Base-by-base conservation (phyloP, 768 basidiomycete species). In the Calocybe indica region DNA sequence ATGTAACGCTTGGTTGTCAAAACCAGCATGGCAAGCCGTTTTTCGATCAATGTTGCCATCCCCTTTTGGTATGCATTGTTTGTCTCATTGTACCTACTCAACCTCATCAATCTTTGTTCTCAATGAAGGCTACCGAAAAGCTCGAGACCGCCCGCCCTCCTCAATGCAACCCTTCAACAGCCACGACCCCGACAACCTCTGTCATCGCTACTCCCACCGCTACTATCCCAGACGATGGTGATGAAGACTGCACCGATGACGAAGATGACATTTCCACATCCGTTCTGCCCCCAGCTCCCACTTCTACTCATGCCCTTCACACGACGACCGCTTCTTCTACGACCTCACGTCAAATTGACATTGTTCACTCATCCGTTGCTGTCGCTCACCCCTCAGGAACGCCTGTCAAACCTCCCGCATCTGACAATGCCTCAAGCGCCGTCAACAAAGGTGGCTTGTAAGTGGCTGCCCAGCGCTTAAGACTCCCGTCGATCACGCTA, bases 1-100 rank as follows among this genome's bases (percentile, higher is more conserved):
- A 88, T 65, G 55, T 78, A 47, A 74, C 76, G 37, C 60, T 85
- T 52, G 70, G 67, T 42, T 82, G 79, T 58, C 57, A 71, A 29
- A 55, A 53, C 47, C 65, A 78, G 58, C 77, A 79, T 56, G 64
- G 69, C 58, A 71, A 73, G 7, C 40, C 62, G 11, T 84, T 83
- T 70, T 90, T 87, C 62, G 69, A 79, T 46, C 56, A 67, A 29
- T 91, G 90, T 60, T 87, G 88, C 72, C 80, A 80, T 61, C 82
- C 87, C 49, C 67, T 87, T 50, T 69, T 82, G 58, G 82, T 83
- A 60, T 36, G 73, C 62, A 45, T 40, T 1, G 8, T 37, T 32
- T 43, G 37, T 37, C 36, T 33, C 46, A 32, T 42, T 47, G 44
- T 40, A 51, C 29, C 28, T 44, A 9, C 29, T 22, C 14, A 14